These are phyloP conservation scores for Tilletiopsis washingtonensis DNA, from an alignment of 1,284 basidiomycete species.

Conservation along the genomic window DNA sequence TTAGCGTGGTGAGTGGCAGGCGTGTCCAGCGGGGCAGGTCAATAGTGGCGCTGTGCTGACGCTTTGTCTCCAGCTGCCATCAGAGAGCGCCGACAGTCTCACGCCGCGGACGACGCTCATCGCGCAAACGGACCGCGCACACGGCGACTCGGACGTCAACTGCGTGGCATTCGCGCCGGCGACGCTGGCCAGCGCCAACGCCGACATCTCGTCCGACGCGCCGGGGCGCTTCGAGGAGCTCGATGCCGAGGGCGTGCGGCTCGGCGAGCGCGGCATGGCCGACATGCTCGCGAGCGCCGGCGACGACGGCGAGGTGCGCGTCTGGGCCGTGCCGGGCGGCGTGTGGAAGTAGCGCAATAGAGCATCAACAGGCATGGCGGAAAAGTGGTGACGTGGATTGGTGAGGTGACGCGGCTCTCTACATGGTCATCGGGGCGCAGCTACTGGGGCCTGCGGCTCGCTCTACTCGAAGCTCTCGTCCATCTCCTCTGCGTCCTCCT, in stretches of 20 bases:
- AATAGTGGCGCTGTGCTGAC: too few relatives aligned
- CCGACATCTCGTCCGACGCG: constrained; percentile 8
- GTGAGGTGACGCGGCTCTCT: too few relatives aligned
- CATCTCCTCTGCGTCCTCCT: too few relatives aligned
- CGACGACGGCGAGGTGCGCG: constrained; percentile 65
- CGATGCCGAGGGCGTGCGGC: constrained; percentile 20
- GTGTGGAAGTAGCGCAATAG: too few relatives aligned
- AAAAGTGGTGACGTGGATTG: too few relatives aligned
- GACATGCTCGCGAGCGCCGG: constrained; percentile 66
- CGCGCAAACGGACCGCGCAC: constrained; percentile 52
- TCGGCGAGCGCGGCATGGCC: constrained; percentile 19
- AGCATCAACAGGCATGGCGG: too few relatives aligned
- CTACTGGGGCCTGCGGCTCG: too few relatives aligned
- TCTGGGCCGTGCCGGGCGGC: constrained; percentile 54
- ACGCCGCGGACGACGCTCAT: constrained; percentile 18
- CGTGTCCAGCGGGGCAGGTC: too few relatives aligned
- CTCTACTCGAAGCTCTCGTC: too few relatives aligned
- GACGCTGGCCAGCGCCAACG: constrained; percentile 12
- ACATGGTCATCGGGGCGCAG: too few relatives aligned
- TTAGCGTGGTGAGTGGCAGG: too few relatives aligned
- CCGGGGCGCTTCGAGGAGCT: constrained; percentile 6
- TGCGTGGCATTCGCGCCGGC: constrained; percentile 62
- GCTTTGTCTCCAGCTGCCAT: constrained; percentile 11
- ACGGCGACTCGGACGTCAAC: constrained; percentile 71
- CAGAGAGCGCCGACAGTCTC: constrained; percentile 9